These are phyloP conservation scores for Selaginella tamariscina DNA, from an alignment of 75 land plant species.

Conservation along the genomic window DNA sequence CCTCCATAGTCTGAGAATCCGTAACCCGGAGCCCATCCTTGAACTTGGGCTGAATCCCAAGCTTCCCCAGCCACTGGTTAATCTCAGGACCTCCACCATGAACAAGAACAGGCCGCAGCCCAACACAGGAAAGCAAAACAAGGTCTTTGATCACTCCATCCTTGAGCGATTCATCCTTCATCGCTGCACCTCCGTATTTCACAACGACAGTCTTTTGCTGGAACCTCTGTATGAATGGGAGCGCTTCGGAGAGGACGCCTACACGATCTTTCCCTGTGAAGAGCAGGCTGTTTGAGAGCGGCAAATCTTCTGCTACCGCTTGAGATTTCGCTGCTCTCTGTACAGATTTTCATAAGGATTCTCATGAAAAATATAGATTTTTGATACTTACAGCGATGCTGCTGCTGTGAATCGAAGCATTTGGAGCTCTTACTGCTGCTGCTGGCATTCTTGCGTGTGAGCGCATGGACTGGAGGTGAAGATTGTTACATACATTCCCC, in stretches of 20 bases:
- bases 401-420: too few relatives aligned
- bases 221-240: slow-evolving; percentile 89
- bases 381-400: too few relatives aligned
- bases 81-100: slow-evolving; percentile 99
- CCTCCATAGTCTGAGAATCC: slow-evolving; percentile 75
- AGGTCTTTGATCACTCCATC: slow-evolving; percentile 85
- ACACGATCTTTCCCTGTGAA: slow-evolving; percentile 37
- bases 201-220: slow-evolving; percentile 88
- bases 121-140: slow-evolving; percentile 80
- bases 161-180: slow-evolving; percentile 55
- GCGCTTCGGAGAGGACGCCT: slow-evolving; percentile 74
- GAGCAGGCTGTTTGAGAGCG: neutral
- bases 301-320: too few relatives aligned
- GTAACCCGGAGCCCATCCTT: slow-evolving; percentile 85
- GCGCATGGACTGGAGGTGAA: too few relatives aligned
- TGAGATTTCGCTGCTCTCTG: too few relatives aligned
- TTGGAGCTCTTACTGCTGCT: too few relatives aligned
- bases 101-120: slow-evolving; percentile 70
- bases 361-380: too few relatives aligned
- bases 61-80: slow-evolving; percentile 52
- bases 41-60: slow-evolving; percentile 57
- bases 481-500: too few relatives aligned
- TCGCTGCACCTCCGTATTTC: slow-evolving; percentile 96
- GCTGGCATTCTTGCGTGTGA: too few relatives aligned
- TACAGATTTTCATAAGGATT: too few relatives aligned